Percentiles rank a stretch among this genome's conserved stretches.
Evolutionary conservation across 1,284 basidiomycete species (phyloP).

Genomic region (Schizophyllum commune): DNA sequence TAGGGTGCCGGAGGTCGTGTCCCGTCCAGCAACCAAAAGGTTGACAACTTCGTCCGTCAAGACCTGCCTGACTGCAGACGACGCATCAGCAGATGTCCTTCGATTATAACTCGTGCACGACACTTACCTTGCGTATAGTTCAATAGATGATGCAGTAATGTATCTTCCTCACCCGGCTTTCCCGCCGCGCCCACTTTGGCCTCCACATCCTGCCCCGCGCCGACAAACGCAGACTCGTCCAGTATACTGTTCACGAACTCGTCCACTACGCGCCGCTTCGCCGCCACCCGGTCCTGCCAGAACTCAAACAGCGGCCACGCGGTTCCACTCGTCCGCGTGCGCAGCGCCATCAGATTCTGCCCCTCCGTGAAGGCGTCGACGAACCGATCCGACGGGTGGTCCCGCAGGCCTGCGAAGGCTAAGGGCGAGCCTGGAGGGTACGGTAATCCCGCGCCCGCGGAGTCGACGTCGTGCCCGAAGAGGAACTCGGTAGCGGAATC

Average conservation of each 20-base stretch:
- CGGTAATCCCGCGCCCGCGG: slow-evolving; percentile 25
- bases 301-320: slow-evolving; percentile 19
- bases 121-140: slow-evolving; percentile 16
- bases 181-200: slow-evolving; percentile 30
- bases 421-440: slow-evolving; percentile 23
- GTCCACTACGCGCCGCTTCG: slow-evolving; percentile 15
- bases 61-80: slow-evolving; percentile 19
- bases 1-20: slow-evolving; percentile 29
- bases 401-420: not conserved
- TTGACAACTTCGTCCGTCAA: slow-evolving; percentile 25
- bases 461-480: slow-evolving; percentile 31
- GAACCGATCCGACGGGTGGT: slow-evolving; percentile 8
- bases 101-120: not conserved
- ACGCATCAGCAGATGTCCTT: slow-evolving; percentile 11
- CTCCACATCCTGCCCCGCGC: slow-evolving; percentile 8
- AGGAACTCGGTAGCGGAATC: slow-evolving; percentile 42
- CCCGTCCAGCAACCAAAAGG: slow-evolving; percentile 30
- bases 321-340: slow-evolving; percentile 3
- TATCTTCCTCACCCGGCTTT: slow-evolving; percentile 17
- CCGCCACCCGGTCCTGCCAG: slow-evolving; percentile 11
- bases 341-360: slow-evolving; percentile 10
- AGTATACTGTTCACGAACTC: slow-evolving; percentile 19
- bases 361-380: slow-evolving; percentile 8
- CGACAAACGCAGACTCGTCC: slow-evolving; percentile 12
- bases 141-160: slow-evolving; percentile 23